A percentile compares a stretch with the other conserved stretches of the same genome.
These are phyloP conservation scores for Fragilariopsis cylindrus DNA, from an alignment of 108 stramenopile genomes.

Conservation along the genomic window DNA sequence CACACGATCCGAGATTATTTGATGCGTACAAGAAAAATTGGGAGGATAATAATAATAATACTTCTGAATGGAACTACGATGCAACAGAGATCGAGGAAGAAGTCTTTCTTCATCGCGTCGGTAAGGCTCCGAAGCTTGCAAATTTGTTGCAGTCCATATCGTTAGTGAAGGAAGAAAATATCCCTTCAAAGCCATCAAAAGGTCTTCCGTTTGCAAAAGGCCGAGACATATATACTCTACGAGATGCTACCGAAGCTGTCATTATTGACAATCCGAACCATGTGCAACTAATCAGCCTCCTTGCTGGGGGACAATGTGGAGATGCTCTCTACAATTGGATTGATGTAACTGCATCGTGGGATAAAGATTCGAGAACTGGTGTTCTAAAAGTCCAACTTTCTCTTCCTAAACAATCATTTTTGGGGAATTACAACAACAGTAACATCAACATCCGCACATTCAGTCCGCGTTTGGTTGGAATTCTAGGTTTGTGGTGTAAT, in stretches of 20 bases:
- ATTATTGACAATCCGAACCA: conserved; percentile 7
- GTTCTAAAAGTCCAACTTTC: conserved; percentile 1
- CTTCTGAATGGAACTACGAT: conserved; percentile 34
- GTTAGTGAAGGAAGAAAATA: background rate
- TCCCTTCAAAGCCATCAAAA: background rate
- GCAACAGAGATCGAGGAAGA: conserved; percentile 33
- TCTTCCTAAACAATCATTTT: background rate
- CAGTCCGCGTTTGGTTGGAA: background rate
- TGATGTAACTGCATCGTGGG: conserved; percentile 7
- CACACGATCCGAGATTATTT: conserved; percentile 35
- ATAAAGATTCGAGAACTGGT: background rate
- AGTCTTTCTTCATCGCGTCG: conserved; percentile 38
- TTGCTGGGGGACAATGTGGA: background rate
- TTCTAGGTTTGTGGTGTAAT: conserved; percentile 21
- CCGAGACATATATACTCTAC: background rate
- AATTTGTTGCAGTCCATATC: conserved; percentile 2
- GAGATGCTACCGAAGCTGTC: conserved; percentile 1
- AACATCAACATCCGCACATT: background rate
- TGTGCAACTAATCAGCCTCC: background rate
- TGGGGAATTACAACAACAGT: background rate
- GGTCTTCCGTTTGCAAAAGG: background rate
- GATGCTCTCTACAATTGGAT: background rate
- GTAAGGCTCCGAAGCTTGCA: conserved; percentile 17
- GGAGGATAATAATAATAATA: conserved; percentile 12
- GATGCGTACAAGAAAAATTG: conserved; percentile 26